A percentile compares a stretch with the other conserved stretches of the same genome.
These are phyloP conservation scores for Grosmannia penicillata DNA, from an alignment of 2,329 filamentous ascomycete species.

Conservation along the genomic window DNA sequence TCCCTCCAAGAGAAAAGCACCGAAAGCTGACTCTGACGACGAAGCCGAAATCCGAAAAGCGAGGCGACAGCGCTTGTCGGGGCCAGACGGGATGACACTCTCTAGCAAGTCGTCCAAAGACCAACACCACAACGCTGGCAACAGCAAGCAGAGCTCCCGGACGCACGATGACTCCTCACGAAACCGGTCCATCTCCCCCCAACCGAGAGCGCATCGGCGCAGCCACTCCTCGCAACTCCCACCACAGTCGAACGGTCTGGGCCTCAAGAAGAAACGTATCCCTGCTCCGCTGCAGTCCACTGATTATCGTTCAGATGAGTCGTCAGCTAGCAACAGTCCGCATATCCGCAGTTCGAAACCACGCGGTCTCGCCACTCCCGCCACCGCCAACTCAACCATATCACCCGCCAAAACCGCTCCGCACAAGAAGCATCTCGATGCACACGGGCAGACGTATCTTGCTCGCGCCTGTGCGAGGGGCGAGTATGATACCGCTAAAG, in stretches of 20 bases:
- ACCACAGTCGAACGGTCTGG: constrained; percentile 37
- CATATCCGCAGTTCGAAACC: constrained; percentile 43
- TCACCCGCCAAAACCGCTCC: constrained; percentile 54
- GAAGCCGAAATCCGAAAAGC: constrained; percentile 38
- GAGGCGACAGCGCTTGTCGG: constrained; percentile 35
- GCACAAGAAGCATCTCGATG: constrained; percentile 79
- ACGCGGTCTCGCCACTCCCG: constrained; percentile 39
- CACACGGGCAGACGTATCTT: constrained; percentile 79
- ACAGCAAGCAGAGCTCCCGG: constrained; percentile 11
- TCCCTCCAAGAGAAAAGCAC: constrained; percentile 37
- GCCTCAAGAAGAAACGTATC: constrained; percentile 45
- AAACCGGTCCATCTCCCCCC: constrained; percentile 45
- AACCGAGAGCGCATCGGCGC: constrained; percentile 41
- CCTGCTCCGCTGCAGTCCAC: constrained; percentile 46
- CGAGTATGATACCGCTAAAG: constrained; percentile 65
- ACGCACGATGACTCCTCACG: constrained; percentile 19
- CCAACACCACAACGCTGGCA: constrained; percentile 12
- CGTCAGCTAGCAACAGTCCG: constrained; percentile 44
- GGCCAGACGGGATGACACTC: constrained; percentile 13
- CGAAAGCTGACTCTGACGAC: constrained; percentile 41
- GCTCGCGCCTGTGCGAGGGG: constrained; percentile 82
- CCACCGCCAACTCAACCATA: constrained; percentile 42
- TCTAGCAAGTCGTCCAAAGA: constrained; percentile 2
- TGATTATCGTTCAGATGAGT: constrained; percentile 54
- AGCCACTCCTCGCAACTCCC: constrained; percentile 50